Evolutionary conservation across 2,329 filamentous ascomycete species (phyloP).

Genomic region (Arthrobotrys conoides): DNA sequence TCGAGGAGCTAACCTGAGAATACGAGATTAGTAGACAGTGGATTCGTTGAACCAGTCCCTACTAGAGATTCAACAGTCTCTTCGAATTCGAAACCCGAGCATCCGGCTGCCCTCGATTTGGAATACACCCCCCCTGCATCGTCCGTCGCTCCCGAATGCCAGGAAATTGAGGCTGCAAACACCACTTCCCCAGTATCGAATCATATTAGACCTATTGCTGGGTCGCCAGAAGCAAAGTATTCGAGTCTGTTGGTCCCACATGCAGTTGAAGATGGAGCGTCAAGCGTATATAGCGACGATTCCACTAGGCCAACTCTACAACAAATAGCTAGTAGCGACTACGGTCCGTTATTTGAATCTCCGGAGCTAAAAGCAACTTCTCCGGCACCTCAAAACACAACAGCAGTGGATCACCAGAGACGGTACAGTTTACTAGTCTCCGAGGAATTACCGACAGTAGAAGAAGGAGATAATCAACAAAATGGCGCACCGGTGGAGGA

Average conservation of each 20-base stretch:
- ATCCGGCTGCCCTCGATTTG: conserved; percentile 22
- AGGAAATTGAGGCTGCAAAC: background rate
- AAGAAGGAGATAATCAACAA: background rate
- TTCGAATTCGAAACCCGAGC: conserved; percentile 19
- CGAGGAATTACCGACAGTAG: conserved; percentile 39
- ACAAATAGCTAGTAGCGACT: conserved; percentile 44
- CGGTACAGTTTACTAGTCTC: conserved; percentile 43
- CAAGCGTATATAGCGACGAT: conserved; percentile 55
- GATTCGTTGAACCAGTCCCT: conserved; percentile 49
- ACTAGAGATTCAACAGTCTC: conserved; percentile 44
- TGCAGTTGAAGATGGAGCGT: conserved; percentile 26
- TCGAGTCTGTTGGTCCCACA: conserved; percentile 17
- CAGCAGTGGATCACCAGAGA: conserved; percentile 37
- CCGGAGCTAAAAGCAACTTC: conserved; percentile 15
- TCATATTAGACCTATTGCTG: background rate
- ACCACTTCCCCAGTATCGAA: background rate
- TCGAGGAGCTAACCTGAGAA: conserved; percentile 29
- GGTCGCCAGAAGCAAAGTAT: conserved; percentile 31
- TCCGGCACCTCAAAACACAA: background rate
- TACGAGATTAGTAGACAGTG: conserved; percentile 45
- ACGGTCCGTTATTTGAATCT: conserved; percentile 27
- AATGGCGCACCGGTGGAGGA: conserved; percentile 4
- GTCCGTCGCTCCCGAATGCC: conserved; percentile 3
- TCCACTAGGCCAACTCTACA: conserved; percentile 33
- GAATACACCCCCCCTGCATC: conserved; percentile 35